phyloP scores from a whole-genome alignment of 2,329 filamentous ascomycete species.

The Ophiostoma tasmaniense region DNA sequence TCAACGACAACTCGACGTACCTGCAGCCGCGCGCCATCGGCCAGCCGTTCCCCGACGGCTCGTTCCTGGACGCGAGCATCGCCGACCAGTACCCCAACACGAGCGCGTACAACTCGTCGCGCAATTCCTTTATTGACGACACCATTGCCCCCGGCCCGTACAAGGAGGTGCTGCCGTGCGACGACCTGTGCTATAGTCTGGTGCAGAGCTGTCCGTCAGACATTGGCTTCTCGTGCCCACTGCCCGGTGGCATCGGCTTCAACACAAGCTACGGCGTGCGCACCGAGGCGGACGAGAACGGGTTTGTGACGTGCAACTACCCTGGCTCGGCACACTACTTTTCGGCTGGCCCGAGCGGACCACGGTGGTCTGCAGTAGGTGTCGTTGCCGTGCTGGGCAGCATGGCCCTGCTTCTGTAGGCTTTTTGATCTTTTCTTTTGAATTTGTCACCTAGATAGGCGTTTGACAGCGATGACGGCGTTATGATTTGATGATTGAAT shows the following conservation, averaged over 20 bases:
- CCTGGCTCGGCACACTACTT: slow-evolving; percentile 49
- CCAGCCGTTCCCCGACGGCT: slow-evolving; percentile 59
- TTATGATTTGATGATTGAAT: background rate
- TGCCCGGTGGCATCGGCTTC: slow-evolving; percentile 33
- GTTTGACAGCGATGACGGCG: slow-evolving; percentile 1
- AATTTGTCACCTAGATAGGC: background rate
- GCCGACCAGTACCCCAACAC: slow-evolving; percentile 23
- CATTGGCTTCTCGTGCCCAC: slow-evolving; percentile 69
- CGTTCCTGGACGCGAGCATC: slow-evolving; percentile 34
- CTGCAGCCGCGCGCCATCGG: slow-evolving; percentile 64
- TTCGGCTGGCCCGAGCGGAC: slow-evolving; percentile 24
- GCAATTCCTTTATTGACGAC: slow-evolving; percentile 65
- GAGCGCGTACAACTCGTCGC: slow-evolving; percentile 46
- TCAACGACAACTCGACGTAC: slow-evolving; percentile 41
- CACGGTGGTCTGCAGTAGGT: slow-evolving; percentile 8
- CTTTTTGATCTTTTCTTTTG: background rate
- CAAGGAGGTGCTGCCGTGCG: slow-evolving; percentile 83
- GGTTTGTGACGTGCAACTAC: slow-evolving; percentile 47
- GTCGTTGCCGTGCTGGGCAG: slow-evolving; percentile 6
- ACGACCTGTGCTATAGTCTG: slow-evolving; percentile 77
- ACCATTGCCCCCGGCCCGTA: slow-evolving; percentile 76
- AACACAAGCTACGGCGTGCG: slow-evolving; percentile 38
- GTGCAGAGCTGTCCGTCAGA: slow-evolving; percentile 75
- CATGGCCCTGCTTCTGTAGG: background rate
- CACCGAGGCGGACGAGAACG: slow-evolving; percentile 19